Conservation (phyloP, 768 basidiomycete species). For the Cystofilobasidium bisporidii region DNA sequence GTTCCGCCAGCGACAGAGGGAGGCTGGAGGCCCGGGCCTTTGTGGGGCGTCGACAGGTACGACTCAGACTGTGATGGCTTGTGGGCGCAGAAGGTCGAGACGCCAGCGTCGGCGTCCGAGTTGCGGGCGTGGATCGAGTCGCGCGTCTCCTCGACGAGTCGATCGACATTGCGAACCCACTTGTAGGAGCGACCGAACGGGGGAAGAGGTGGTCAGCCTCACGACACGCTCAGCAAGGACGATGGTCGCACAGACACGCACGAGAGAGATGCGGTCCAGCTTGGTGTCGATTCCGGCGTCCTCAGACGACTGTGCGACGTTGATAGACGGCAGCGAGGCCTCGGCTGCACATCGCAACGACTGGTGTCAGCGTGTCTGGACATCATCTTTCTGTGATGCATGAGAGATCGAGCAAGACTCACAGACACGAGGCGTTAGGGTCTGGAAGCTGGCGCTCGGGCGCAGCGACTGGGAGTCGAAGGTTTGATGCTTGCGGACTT, state of each 20-base stretch:
- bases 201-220: background rate
- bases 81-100: background rate
- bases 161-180: conserved; percentile 22
- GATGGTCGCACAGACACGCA: too few relatives aligned
- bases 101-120: background rate
- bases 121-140: background rate
- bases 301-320: background rate
- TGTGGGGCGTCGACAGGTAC: background rate
- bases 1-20: conserved; percentile 2
- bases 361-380: too few relatives aligned
- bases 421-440: background rate
- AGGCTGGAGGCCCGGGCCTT: background rate
- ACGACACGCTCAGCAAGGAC: too few relatives aligned
- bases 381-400: too few relatives aligned
- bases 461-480: background rate
- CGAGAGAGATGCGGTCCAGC: conserved; percentile 22
- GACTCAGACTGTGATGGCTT: conserved; percentile 1
- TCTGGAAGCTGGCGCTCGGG: background rate
- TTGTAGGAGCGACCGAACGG: background rate
- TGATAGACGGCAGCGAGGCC: background rate
- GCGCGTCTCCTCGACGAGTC: conserved; percentile 21
- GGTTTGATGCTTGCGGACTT: background rate
- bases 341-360: conserved; percentile 2
- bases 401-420: background rate
- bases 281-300: background rate